Evolutionary conservation across 306 rosid genomes (phyloP), one percentile per base, ranked within the genome.

Genomic region (Betula pendula): DNA sequence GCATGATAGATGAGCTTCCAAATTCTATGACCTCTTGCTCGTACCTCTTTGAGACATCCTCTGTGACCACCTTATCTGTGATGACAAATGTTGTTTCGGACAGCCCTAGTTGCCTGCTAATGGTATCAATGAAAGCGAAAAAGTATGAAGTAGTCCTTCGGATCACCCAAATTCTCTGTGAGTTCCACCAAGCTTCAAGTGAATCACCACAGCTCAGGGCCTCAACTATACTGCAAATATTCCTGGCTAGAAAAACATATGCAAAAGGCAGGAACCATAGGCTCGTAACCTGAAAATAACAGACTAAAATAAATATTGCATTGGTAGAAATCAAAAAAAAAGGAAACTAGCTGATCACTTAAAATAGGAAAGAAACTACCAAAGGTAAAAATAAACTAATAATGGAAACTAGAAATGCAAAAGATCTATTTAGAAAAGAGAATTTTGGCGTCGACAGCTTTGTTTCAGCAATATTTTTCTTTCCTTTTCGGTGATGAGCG

Each of bases 241-340:
- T 75, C 8, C 48, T 83, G 33, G 88, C 87, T 27, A 93, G 31
- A 60, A 88, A 86, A 11, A 85, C 89, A 71, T 91, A 91, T 11
- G 86, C 88, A 65, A 88, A 93, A 8, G 98, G 88, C 49, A 87
- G 25, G 76, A 81, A 81, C 96, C 97, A 93, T 31, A 69, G 78
- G 81, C 90, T 89, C 72, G 81, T 75, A 29, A 74, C 70, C 90
- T 87, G 81, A 82, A 80, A 52, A 24, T 15, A 75, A 43, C 55
- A 43, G 17, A 83, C 52, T 35, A 70, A 47, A 7, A 20, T 20
- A 20, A n/a, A 19, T 17, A 4, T 15, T 42, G 7, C 45, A 42
- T 42, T 0, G 33, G 33, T 29, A 29, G 33, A 29, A 29, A 29
- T 29, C 33, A 29, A 29, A 29, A 29, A 29, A 29, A 29, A 29